These are phyloP conservation scores for Tricholoma bakamatsutake DNA, from an alignment of 768 basidiomycete species.

Conservation along the genomic window DNA sequence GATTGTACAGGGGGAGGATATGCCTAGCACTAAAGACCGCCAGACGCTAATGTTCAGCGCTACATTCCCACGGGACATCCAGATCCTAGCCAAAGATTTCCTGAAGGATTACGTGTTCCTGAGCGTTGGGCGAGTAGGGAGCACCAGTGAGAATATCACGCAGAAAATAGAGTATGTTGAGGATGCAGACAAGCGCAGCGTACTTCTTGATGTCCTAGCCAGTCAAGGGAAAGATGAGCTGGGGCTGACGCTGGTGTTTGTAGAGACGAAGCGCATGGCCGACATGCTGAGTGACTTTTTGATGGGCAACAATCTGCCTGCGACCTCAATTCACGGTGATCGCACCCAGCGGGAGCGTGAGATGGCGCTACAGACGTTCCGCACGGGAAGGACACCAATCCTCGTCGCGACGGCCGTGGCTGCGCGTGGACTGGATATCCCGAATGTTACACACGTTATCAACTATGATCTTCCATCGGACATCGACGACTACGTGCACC, in stretches of 20 bases:
- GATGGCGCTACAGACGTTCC: constrained; percentile 91
- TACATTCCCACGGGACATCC: constrained; percentile 98
- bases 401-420: constrained; percentile 98
- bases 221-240: constrained; percentile 58
- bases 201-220: constrained; percentile 88
- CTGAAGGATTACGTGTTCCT: constrained; percentile 99
- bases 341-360: constrained; percentile 98
- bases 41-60: constrained; percentile 99
- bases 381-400: constrained; percentile 90
- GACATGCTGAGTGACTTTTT: constrained; percentile 98
- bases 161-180: constrained; percentile 99
- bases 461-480: constrained; percentile 98
- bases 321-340: constrained; percentile 98
- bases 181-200: constrained; percentile 93
- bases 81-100: constrained; percentile 93
- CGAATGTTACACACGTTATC: constrained; percentile 97
- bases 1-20: constrained; percentile 97
- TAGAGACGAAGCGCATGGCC: constrained; percentile 99
- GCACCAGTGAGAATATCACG: constrained; percentile 98
- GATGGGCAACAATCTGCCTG: constrained; percentile 71
- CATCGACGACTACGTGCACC: constrained; percentile 99
- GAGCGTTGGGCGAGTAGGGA: constrained; percentile 96
- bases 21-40: constrained; percentile 88
- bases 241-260: constrained; percentile 92
- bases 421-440: constrained; percentile 98